Conservation (phyloP, 306 rosid species). For the Quercus engelmannii region DNA sequence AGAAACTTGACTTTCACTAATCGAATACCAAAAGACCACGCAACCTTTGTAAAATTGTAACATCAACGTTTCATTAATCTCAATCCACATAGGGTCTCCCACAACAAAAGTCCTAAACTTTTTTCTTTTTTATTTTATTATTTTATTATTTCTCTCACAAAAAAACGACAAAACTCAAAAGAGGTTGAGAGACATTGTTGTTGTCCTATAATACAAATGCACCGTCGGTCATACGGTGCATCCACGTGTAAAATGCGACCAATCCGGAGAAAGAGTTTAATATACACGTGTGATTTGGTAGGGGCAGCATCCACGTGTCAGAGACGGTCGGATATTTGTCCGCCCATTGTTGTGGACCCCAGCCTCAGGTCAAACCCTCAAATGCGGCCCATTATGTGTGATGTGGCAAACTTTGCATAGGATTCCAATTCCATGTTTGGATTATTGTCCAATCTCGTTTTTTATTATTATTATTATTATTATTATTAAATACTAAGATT, state of each 20-base stretch:
- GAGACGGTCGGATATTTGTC: slow-evolving; percentile 34
- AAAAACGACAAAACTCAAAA: background rate
- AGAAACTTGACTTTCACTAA: too few species aligned
- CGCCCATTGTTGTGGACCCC: slow-evolving; percentile 13
- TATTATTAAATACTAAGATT: background rate
- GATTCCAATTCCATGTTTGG: slow-evolving; percentile 34
- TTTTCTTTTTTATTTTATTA: too few species aligned
- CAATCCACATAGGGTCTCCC: too few species aligned
- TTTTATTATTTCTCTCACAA: too few species aligned
- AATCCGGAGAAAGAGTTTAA: background rate
- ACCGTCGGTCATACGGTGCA: background rate
- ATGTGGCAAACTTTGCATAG: slow-evolving; percentile 8
- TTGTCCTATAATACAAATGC: background rate
- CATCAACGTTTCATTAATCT: too few species aligned
- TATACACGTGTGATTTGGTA: background rate
- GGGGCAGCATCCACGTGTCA: slow-evolving; percentile 16
- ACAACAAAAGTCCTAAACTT: too few species aligned
- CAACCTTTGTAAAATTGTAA: too few species aligned
- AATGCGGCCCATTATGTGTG: background rate
- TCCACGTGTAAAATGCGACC: background rate
- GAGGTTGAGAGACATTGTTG: background rate
- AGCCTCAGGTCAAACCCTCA: slow-evolving; percentile 6
- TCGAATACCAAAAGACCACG: too few species aligned
- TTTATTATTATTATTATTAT: too few species aligned
- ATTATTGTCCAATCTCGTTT: background rate